A percentile compares a stretch with the other conserved stretches of the same genome.
Conservation (phyloP, 352 stramenopile genomes). For the Phytophthora pluvialis region DNA sequence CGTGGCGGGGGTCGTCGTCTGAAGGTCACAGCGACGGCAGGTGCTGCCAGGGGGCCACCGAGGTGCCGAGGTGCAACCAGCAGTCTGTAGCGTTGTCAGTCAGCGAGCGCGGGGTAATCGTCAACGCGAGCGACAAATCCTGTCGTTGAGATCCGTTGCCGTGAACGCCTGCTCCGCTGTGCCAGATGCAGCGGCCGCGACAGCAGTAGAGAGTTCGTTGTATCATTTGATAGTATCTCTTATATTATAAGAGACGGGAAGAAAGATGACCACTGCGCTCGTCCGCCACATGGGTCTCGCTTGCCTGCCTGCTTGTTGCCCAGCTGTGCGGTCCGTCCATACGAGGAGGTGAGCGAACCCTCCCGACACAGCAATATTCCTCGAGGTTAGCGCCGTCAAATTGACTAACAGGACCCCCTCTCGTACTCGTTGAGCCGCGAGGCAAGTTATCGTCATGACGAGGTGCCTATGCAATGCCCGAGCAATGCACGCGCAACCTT, state of each 20-base stretch:
- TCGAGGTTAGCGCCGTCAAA: background rate
- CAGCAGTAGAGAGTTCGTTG: slow-evolving; percentile 8
- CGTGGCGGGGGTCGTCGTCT: too few relatives aligned
- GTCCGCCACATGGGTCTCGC: slow-evolving; percentile 6
- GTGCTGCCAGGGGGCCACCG: background rate
- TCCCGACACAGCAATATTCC: background rate
- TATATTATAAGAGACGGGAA: background rate
- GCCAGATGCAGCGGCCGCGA: slow-evolving; percentile 14
- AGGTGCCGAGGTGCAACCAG: slow-evolving; percentile 14
- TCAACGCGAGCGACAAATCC: slow-evolving; percentile 18
- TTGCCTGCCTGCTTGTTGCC: slow-evolving; percentile 5
- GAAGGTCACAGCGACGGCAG: background rate
- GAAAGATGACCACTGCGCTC: slow-evolving; percentile 14
- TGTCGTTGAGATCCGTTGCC: slow-evolving; percentile 21
- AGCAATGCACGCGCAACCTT: slow-evolving; percentile 8
- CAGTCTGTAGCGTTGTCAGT: slow-evolving; percentile 3
- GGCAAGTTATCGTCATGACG: background rate
- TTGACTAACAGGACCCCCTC: background rate
- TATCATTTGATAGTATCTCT: slow-evolving; percentile 19
- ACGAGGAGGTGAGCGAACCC: slow-evolving; percentile 6
- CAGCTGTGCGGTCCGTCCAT: slow-evolving; percentile 11
- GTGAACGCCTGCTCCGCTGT: slow-evolving; percentile 7
- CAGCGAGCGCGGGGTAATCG: background rate
- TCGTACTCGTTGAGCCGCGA: background rate
- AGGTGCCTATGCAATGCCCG: background rate